phyloP scores from a whole-genome alignment of 2,329 filamentous ascomycete species.

The Dactylellina sp. region DNA sequence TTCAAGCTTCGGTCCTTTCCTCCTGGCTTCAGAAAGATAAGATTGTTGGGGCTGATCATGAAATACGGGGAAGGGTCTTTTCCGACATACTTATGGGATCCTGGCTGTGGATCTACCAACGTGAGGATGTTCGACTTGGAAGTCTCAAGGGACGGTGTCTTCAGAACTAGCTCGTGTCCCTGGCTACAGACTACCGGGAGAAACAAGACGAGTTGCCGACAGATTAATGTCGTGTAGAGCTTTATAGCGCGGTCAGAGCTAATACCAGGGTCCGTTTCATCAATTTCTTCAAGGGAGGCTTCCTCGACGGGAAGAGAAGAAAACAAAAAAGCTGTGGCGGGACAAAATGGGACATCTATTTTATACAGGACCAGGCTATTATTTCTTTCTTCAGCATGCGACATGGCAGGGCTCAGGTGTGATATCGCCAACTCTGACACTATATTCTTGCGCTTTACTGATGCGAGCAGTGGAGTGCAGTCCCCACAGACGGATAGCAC shows the following conservation, averaged over 20 bases:
- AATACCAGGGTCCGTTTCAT: slow-evolving; percentile 56
- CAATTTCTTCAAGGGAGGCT: slow-evolving; percentile 45
- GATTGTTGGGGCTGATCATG: slow-evolving; percentile 47
- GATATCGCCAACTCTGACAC: slow-evolving; percentile 16
- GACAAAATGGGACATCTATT: slow-evolving; percentile 32
- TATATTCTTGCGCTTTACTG: slow-evolving; percentile 27
- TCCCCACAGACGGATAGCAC: slow-evolving; percentile 49
- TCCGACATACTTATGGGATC: slow-evolving; percentile 57
- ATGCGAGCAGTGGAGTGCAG: slow-evolving; percentile 25
- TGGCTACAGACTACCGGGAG: slow-evolving; percentile 55
- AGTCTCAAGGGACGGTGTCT: slow-evolving; percentile 20
- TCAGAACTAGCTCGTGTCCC: slow-evolving; percentile 25
- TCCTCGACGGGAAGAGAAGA: no score
- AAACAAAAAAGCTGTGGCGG: slow-evolving; percentile 48
- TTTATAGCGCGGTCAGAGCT: slow-evolving; percentile 51
- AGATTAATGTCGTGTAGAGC: slow-evolving; percentile 43
- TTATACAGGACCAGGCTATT: slow-evolving; percentile 38
- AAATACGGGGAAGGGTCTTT: slow-evolving; percentile 53
- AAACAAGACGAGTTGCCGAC: slow-evolving; percentile 54
- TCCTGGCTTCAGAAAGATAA: slow-evolving; percentile 49
- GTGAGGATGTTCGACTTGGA: slow-evolving; percentile 22
- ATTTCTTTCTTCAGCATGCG: slow-evolving; percentile 23
- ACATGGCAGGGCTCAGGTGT: slow-evolving; percentile 27
- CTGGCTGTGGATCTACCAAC: slow-evolving; percentile 54
- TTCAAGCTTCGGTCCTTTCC: slow-evolving; percentile 24